phyloP scores from a whole-genome alignment of 192 early-diverging fungal genomes.

The Backusella australiensis region DNA sequence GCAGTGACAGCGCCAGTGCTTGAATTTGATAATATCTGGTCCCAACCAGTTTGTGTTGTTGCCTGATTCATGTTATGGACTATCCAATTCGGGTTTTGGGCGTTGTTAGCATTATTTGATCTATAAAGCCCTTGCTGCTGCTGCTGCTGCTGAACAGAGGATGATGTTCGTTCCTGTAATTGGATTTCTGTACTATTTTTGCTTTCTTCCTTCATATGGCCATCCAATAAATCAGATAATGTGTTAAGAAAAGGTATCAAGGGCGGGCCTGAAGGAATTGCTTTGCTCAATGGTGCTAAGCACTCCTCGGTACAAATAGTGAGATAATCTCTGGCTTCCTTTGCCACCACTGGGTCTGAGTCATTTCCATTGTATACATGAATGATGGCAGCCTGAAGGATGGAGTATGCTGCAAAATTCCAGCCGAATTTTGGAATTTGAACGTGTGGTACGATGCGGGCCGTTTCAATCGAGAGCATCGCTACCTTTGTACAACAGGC shows the following conservation, averaged over 20 bases:
- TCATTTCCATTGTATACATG: slow-evolving; percentile 28
- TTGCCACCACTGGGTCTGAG: not conserved
- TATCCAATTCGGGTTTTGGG: not conserved
- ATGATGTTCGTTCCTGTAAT: not conserved
- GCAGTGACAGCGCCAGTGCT: not conserved
- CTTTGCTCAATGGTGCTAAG: slow-evolving; percentile 10
- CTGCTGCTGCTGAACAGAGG: not conserved
- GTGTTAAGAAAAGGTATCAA: slow-evolving; percentile 1
- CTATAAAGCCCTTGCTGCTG: not conserved
- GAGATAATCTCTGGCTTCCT: slow-evolving; percentile 16
- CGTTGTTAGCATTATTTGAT: not conserved
- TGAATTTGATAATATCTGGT: not conserved
- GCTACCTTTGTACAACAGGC: slow-evolving; percentile 15
- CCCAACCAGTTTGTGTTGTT: not conserved
- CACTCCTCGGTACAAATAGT: slow-evolving; percentile 22
- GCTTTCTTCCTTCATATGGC: not conserved
- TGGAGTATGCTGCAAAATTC: slow-evolving; percentile 28
- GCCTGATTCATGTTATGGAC: not conserved
- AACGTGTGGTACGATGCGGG: slow-evolving; percentile 2
- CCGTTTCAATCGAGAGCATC: slow-evolving; percentile 13
- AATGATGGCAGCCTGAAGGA: slow-evolving; percentile 25
- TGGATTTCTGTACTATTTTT: not conserved
- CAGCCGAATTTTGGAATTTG: slow-evolving; percentile 14
- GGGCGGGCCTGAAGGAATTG: slow-evolving; percentile 15
- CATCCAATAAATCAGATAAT: not conserved